A percentile compares a stretch with the other conserved stretches of the same genome.
Conservation (phyloP, 192 early-diverging fungal genomes). For the Backusella macrospora region DNA sequence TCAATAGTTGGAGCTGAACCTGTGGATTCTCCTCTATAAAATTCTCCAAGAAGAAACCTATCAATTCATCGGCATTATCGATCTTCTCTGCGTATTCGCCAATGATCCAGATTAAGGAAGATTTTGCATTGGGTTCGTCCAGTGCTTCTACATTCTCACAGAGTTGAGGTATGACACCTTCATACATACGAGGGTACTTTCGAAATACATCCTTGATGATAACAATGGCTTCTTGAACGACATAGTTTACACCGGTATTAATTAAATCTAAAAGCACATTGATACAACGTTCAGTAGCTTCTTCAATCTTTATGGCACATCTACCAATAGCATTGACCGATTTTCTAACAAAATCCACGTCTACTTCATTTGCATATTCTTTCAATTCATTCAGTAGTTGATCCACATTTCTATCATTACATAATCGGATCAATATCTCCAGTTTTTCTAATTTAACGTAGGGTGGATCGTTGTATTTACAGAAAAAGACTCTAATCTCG, state of each 20-base stretch:
- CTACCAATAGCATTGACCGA: constrained; percentile 88
- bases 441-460: constrained; percentile 97
- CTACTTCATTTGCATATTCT: constrained; percentile 97
- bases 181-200: constrained; percentile 87
- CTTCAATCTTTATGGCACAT: constrained; percentile 89
- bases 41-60: constrained; percentile 76
- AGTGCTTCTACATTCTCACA: constrained; percentile 89
- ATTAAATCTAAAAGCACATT: constrained; percentile 87
- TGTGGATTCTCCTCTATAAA: constrained; percentile 84
- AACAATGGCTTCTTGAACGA: constrained; percentile 89
- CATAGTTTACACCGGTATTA: constrained; percentile 82
- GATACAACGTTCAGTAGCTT: constrained; percentile 83
- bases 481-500: constrained; percentile 96
- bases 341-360: constrained; percentile 93
- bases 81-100: constrained; percentile 94
- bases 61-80: constrained; percentile 76
- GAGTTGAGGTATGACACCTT: constrained; percentile 79
- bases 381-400: constrained; percentile 91
- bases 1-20: constrained; percentile 92
- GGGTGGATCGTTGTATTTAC: constrained; percentile 98
- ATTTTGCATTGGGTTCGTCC: constrained; percentile 89
- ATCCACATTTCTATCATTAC: constrained; percentile 85
- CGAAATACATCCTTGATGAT: constrained; percentile 95
- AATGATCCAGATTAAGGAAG: constrained; percentile 92
- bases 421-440: constrained; percentile 88